Conservation (phyloP, 1,284 basidiomycete species). For the Laetiporus sulphureus region DNA sequence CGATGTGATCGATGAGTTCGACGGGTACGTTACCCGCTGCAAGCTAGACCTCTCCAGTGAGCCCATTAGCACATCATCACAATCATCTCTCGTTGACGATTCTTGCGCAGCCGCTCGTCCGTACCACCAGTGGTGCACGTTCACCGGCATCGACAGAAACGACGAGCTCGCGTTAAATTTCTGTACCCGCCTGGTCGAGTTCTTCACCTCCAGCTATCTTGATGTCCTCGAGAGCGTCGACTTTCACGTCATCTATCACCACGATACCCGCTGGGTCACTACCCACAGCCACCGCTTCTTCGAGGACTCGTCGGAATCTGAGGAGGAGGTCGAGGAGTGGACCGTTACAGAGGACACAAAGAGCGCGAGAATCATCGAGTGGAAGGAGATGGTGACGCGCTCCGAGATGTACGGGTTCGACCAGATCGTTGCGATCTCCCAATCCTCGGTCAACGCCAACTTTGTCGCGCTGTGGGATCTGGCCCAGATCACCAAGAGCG, state of each 20-base stretch:
- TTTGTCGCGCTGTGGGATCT: slow-evolving; percentile 18
- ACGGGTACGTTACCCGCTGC: slow-evolving; percentile 19
- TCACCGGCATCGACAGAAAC: slow-evolving; percentile 15
- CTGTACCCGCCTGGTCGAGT: slow-evolving; percentile 19
- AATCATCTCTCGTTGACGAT: background rate
- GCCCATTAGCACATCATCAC: slow-evolving; percentile 8
- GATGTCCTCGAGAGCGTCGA: slow-evolving; percentile 20
- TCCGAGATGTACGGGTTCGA: slow-evolving; percentile 25
- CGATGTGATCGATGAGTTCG: slow-evolving; percentile 14
- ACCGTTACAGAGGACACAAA: slow-evolving; percentile 1
- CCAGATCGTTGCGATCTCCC: slow-evolving; percentile 25
- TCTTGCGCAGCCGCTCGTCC: slow-evolving; percentile 22
- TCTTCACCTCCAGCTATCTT: slow-evolving; percentile 25
- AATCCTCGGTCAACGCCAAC: slow-evolving; percentile 24
- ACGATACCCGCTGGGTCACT: slow-evolving; percentile 15
- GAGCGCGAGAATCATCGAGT: slow-evolving; percentile 6
- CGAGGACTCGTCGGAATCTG: slow-evolving; percentile 7
- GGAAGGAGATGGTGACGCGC: slow-evolving; percentile 20
- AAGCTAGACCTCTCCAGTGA: slow-evolving; percentile 21
- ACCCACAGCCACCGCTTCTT: slow-evolving; percentile 8
- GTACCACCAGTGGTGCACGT: slow-evolving; percentile 21
- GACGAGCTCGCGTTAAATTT: slow-evolving; percentile 15
- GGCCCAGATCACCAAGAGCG: slow-evolving; percentile 4
- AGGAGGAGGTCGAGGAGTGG: slow-evolving; percentile 6
- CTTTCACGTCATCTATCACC: slow-evolving; percentile 22